Evolutionary conservation across 129 eudicot species (phyloP).

Genomic region (Solidago caesia): DNA sequence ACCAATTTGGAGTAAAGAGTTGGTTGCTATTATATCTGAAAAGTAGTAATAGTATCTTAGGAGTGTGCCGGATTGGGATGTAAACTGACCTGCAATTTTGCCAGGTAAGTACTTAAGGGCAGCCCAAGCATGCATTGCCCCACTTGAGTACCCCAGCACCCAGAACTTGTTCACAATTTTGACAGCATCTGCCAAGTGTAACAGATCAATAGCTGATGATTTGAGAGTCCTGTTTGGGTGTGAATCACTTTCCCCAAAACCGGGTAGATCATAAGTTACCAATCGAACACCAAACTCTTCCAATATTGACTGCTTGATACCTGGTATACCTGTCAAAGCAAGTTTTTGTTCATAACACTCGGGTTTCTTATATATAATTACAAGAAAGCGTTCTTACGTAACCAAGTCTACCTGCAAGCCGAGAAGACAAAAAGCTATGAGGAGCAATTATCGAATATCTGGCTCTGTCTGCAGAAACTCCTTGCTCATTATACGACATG

Average conservation of each 20-base stretch:
- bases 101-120: conserved; percentile 73
- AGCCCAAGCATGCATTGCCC: conserved; percentile 87
- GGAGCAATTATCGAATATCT: conserved; percentile 58
- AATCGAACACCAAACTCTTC: conserved; percentile 88
- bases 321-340: conserved; percentile 59
- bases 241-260: conserved; percentile 96
- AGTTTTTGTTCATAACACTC: background rate
- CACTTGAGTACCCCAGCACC: conserved; percentile 86
- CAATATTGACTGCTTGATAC: conserved; percentile 57
- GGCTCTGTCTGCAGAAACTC: conserved; percentile 64
- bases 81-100: conserved; percentile 65
- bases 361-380: background rate
- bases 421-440: conserved; percentile 83
- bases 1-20: background rate
- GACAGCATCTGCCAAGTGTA: conserved; percentile 51
- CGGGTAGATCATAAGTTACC: conserved; percentile 88
- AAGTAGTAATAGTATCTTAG: background rate
- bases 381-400: background rate
- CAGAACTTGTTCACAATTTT: conserved; percentile 66
- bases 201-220: conserved; percentile 77
- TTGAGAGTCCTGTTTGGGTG: conserved; percentile 75
- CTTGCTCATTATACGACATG: conserved; percentile 76
- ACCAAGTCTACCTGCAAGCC: conserved; percentile 59
- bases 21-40: background rate
- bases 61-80: background rate